Percentiles rank a stretch among this genome's conserved stretches.
These are phyloP conservation scores for Emericellopsis terricola DNA, from an alignment of 495 filamentous ascomycete species.

Conservation along the genomic window DNA sequence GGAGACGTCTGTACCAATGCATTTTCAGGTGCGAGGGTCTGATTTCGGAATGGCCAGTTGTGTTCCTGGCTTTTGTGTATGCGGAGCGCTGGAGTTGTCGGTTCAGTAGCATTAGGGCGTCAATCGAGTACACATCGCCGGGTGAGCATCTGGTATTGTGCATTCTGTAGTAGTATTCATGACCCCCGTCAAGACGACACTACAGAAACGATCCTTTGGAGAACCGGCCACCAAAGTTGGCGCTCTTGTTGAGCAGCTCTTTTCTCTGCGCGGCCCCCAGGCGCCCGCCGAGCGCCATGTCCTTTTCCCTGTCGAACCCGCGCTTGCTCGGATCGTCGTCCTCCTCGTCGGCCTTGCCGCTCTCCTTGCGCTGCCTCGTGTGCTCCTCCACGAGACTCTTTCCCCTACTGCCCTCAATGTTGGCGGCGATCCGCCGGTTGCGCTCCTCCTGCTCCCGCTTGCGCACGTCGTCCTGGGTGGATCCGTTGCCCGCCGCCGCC, in stretches of 20 bases:
- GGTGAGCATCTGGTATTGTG: no score
- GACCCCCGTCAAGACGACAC: no score
- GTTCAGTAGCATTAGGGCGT: no score
- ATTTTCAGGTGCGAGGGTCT: no score
- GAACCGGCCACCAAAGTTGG: slow-evolving; percentile 72
- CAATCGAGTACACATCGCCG: no score
- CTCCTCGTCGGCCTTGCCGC: slow-evolving; percentile 21
- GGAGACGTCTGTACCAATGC: no score
- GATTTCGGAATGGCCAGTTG: no score
- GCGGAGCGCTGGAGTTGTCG: no score
- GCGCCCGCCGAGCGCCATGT: slow-evolving; percentile 61
- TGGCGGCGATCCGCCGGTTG: slow-evolving; percentile 13
- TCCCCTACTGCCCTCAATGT: slow-evolving; percentile 33
- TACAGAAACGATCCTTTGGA: slow-evolving; percentile 59
- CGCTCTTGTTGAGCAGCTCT: slow-evolving; percentile 64
- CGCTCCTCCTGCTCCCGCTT: slow-evolving; percentile 23
- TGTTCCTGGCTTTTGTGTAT: no score
- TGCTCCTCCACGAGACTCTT: slow-evolving; percentile 48
- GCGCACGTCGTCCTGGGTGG: neutral
- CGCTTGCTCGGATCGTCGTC: slow-evolving; percentile 85
- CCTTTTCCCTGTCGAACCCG: slow-evolving; percentile 86
- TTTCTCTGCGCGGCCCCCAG: slow-evolving; percentile 57
- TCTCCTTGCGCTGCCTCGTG: slow-evolving; percentile 13
- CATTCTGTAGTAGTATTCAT: no score
- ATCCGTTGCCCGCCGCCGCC: neutral